Conservation (phyloP, 1,284 basidiomycete species). For the Fistulina hepatica region DNA sequence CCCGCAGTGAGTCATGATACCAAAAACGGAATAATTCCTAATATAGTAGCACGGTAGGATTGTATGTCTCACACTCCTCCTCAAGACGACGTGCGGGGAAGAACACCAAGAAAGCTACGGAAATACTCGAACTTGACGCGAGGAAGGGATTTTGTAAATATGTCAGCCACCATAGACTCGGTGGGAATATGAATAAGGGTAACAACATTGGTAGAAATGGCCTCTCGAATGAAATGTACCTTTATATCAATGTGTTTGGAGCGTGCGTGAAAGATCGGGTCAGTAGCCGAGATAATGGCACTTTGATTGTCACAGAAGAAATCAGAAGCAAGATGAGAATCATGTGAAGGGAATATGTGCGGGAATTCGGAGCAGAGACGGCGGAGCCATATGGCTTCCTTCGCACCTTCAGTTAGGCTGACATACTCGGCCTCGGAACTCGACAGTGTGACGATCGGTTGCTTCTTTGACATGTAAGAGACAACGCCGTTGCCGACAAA, state of each 20-base stretch:
- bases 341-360: slow-evolving; percentile 12
- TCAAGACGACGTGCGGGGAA: slow-evolving; percentile 10
- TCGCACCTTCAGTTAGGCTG: slow-evolving; percentile 20
- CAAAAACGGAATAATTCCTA: no score
- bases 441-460: slow-evolving; percentile 19
- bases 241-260: slow-evolving; percentile 34
- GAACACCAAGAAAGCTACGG: slow-evolving; percentile 8
- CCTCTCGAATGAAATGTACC: slow-evolving; percentile 31
- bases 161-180: slow-evolving; percentile 27
- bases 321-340: slow-evolving; percentile 16
- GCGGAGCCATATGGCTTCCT: slow-evolving; percentile 26
- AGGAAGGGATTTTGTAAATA: slow-evolving; percentile 31
- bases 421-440: slow-evolving; percentile 31
- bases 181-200: slow-evolving; percentile 21
- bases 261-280: slow-evolving; percentile 18
- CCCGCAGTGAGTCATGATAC: no score
- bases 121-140: no score
- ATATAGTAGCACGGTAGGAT: no score
- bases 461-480: slow-evolving; percentile 9
- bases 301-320: slow-evolving; percentile 1
- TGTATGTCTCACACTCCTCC: slow-evolving; percentile 14
- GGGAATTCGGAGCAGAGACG: slow-evolving; percentile 11
- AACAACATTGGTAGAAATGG: slow-evolving; percentile 17
- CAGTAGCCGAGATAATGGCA: background rate
- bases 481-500: slow-evolving; percentile 12